A percentile compares a stretch with the other conserved stretches of the same genome.
Evolutionary conservation across 306 rosid genomes (phyloP).

Genomic region (Hippophae gyantsensis): DNA sequence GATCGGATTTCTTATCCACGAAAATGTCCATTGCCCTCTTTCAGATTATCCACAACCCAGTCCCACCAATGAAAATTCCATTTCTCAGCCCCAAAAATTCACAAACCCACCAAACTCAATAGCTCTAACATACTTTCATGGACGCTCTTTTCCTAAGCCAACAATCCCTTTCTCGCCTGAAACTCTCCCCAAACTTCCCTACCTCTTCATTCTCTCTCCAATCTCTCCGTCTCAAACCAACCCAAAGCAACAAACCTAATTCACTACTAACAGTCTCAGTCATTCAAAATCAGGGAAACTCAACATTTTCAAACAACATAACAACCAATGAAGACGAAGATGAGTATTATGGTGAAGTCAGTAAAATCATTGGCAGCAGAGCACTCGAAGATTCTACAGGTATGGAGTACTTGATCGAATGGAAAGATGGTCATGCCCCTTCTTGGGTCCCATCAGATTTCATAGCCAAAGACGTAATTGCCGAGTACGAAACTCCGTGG

Average conservation of each 20-base stretch:
- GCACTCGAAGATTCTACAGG: constrained; percentile 33
- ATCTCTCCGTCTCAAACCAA: constrained; percentile 25
- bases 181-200: constrained; percentile 22
- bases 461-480: constrained; percentile 67
- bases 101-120: background rate
- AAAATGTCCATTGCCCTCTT: background rate
- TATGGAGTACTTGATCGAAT: constrained; percentile 73
- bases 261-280: constrained; percentile 11
- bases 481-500: constrained; percentile 82
- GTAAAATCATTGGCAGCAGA: constrained; percentile 65
- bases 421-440: constrained; percentile 80
- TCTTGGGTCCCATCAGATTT: constrained; percentile 70
- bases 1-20: constrained; percentile 51
- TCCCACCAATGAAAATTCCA: background rate
- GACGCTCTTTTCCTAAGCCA: constrained; percentile 48
- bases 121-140: constrained; percentile 25
- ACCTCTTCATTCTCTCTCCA: constrained; percentile 11
- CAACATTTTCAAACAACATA: background rate
- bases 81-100: background rate
- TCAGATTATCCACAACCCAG: background rate
- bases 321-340: constrained; percentile 17
- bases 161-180: constrained; percentile 50
- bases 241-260: background rate
- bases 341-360: constrained; percentile 66
- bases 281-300: constrained; percentile 30